These are phyloP conservation scores for Fusarium sp. DNA, from an alignment of 2,329 filamentous ascomycete genomes.

Conservation along the genomic window DNA sequence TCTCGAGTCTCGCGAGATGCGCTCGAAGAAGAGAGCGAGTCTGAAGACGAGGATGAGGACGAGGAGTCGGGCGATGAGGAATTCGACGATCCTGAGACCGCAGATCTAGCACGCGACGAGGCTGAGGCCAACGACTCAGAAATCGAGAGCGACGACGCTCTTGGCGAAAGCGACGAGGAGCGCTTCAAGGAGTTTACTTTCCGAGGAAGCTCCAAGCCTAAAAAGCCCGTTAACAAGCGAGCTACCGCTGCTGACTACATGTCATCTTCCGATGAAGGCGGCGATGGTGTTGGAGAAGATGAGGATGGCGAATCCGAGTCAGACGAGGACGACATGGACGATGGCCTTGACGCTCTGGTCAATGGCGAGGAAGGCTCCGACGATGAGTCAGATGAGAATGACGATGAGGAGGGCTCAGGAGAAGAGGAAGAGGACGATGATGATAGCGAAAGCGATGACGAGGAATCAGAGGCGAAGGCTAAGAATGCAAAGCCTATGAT, in stretches of 20 bases:
- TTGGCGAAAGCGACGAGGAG: conserved; percentile 87
- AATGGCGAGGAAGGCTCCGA: conserved; percentile 47
- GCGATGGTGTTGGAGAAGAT: conserved; percentile 47
- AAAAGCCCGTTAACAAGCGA: conserved; percentile 50
- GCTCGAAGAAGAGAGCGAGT: conserved; percentile 66
- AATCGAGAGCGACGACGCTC: conserved; percentile 74
- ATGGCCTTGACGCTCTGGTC: conserved; percentile 49
- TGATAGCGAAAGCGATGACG: conserved; percentile 50
- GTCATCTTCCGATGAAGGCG: conserved; percentile 56
- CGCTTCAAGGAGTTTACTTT: conserved; percentile 79
- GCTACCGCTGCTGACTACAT: conserved; percentile 68
- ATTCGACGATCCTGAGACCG: conserved; percentile 66
- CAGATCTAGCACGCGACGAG: conserved; percentile 63
- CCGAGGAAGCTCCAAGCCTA: conserved; percentile 65
- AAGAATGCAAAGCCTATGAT: conserved; percentile 48
- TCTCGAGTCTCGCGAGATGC: conserved; percentile 77
- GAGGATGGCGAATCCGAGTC: conserved; percentile 50
- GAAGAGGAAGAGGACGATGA: conserved; percentile 51
- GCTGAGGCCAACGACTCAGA: conserved; percentile 65
- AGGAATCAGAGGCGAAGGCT: conserved; percentile 39
- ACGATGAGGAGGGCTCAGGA: conserved; percentile 50
- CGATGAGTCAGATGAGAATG: conserved; percentile 49
- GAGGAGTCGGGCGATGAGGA: conserved; percentile 60
- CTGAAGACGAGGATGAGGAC: conserved; percentile 56
- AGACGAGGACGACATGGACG: conserved; percentile 51